These are phyloP conservation scores for Pichia sp. DNA, from an alignment of 1,139 yeast species.

Conservation along the genomic window DNA sequence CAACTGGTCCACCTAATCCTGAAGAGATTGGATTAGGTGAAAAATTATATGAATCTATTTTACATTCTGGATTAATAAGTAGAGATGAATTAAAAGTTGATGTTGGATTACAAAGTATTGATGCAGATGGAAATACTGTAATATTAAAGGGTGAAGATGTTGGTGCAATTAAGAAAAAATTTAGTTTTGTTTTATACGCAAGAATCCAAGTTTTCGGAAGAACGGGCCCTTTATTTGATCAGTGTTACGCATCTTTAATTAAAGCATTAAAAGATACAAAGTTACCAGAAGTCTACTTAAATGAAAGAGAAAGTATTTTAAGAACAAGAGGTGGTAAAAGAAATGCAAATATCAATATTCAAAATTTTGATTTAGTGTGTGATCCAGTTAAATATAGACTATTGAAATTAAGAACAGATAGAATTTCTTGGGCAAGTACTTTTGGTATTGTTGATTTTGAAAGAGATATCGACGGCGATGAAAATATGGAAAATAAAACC, in stretches of 20 bases:
- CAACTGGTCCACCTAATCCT: conserved; percentile 70
- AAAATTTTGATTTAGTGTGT: conserved; percentile 35
- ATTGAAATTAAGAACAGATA: conserved; percentile 34
- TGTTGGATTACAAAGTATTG: conserved; percentile 47
- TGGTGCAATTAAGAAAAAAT: conserved; percentile 36
- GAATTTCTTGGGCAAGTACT: conserved; percentile 49
- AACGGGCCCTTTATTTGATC: conserved; percentile 75
- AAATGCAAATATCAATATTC: conserved; percentile 17
- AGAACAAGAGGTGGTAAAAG: conserved; percentile 31
- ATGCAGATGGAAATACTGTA: conserved; percentile 23
- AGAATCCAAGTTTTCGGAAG: conserved; percentile 74
- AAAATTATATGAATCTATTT: conserved; percentile 51
- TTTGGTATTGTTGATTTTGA: conserved; percentile 41
- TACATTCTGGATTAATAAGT: conserved; percentile 50
- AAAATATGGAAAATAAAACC: conserved; percentile 6
- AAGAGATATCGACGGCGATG: conserved; percentile 23
- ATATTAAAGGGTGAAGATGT: conserved; percentile 39
- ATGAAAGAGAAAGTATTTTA: conserved; percentile 48
- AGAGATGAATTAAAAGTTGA: conserved; percentile 40
- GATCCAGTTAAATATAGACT: conserved; percentile 33
- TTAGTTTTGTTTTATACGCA: conserved; percentile 64
- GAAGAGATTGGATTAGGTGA: conserved; percentile 86
- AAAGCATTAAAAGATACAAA: conserved; percentile 55
- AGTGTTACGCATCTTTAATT: conserved; percentile 65
- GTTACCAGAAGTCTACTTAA: conserved; percentile 63